Evolutionary conservation across 2,329 filamentous ascomycete species (phyloP), one percentile per base, ranked within the genome.

Genomic region (Thielaviopsis ethacetica): DNA sequence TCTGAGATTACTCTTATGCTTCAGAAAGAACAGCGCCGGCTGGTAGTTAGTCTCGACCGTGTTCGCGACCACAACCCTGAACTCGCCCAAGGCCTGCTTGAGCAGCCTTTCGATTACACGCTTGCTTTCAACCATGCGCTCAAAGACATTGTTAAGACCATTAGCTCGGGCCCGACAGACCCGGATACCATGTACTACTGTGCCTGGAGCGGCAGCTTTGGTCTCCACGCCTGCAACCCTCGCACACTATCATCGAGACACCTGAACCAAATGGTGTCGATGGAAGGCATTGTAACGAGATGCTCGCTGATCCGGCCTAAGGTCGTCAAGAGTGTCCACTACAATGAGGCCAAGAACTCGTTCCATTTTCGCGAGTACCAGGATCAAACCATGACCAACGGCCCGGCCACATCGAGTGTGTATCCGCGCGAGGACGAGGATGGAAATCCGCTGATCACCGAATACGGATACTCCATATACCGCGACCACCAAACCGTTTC

Each of bases 291-390:
- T 66, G 93, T 98, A 50, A 98, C 93, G 41, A 87, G 93, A 70
- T 95, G 89, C 72, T 96, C 91, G 24, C 78, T 98, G 21, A 95
- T 98, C 63, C 82, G 94, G 59, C 93, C 93, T 12, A 98, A 98
- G 73, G 83, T 98, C n/a, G 85, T 97, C 62, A 95, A 94, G 74
- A 97, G 93, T 72, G 91, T 98, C 57, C 93, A 98, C 71, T 97
- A 91, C 73, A 95, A 89, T 66, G 91, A 96, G 72, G 82, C 74
- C 63, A 90, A 88, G 70, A 81, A 88, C 63, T 86, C 85, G 49
- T 98, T 97, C 65, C 83, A 91, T 66, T 90, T 88, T 67, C 81
- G 90, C 63, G 89, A 93, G 69, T 98, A 98, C 70, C 81, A 85
- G 65, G 93, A 98, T 71, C 91, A 97, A 75, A 98, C 93, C 2